Evolutionary conservation across 1,284 basidiomycete species (phyloP).

Genomic region (Microstroma glucosiphilum): DNA sequence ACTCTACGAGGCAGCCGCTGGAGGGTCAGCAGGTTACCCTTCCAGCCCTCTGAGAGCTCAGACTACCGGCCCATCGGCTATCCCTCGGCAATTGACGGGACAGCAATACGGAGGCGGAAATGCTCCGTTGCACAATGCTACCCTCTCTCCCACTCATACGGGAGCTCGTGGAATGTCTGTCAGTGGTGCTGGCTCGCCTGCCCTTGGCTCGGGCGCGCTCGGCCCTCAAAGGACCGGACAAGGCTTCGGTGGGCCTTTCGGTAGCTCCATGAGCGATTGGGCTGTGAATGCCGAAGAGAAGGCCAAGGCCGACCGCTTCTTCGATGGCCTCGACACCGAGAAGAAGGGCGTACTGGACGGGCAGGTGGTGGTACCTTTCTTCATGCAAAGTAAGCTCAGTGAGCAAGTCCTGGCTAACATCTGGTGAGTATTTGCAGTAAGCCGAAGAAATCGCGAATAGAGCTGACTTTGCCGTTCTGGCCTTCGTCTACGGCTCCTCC

Average conservation of each 20-base stretch:
- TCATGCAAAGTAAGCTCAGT: constrained; percentile 82
- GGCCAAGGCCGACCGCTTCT: constrained; percentile 70
- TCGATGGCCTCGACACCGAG: constrained; percentile 71
- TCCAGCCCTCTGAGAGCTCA: constrained; percentile 27
- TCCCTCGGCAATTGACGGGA: constrained; percentile 19
- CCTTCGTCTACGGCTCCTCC: constrained; percentile 55
- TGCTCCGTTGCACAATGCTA: constrained; percentile 8
- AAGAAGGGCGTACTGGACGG: constrained; percentile 80
- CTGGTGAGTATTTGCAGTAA: constrained; percentile 56
- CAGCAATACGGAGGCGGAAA: too few relatives aligned
- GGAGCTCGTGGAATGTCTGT: constrained; percentile 38
- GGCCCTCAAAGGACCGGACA: constrained; percentile 52
- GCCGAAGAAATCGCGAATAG: too few relatives aligned
- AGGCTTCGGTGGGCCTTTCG: constrained; percentile 24
- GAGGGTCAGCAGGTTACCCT: constrained; percentile 15
- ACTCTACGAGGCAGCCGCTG: constrained; percentile 71
- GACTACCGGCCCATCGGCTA: constrained; percentile 31
- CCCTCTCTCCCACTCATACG: constrained; percentile 17
- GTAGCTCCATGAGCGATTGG: constrained; percentile 58
- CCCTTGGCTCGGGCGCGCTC: constrained; percentile 58
- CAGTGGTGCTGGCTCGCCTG: constrained; percentile 58
- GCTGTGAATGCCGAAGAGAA: constrained; percentile 80
- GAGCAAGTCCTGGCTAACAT: constrained; percentile 79
- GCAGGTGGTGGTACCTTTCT: constrained; percentile 89
- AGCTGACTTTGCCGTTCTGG: background rate